These are phyloP conservation scores for Penicillium bovifimosum DNA, from an alignment of 495 filamentous ascomycete genomes.

Conservation along the genomic window DNA sequence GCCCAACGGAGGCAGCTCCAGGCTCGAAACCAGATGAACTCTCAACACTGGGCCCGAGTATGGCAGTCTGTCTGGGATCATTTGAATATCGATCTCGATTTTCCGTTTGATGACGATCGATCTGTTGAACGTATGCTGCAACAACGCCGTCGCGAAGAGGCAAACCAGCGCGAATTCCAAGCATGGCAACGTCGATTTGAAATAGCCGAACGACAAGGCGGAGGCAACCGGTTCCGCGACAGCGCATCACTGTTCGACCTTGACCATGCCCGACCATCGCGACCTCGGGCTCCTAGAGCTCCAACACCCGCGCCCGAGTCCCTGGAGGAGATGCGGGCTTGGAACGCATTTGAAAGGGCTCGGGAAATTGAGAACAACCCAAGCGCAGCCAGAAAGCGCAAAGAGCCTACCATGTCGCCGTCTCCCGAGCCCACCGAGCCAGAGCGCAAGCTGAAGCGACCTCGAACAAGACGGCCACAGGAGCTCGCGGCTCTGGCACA, in stretches of 20 bases:
- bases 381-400: constrained; percentile 61
- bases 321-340: constrained; percentile 74
- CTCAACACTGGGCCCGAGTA: constrained; percentile 57
- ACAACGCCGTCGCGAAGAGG: constrained; percentile 53
- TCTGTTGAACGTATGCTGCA: constrained; percentile 42
- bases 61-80: constrained; percentile 63
- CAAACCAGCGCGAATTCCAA: constrained; percentile 61
- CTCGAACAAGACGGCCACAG: constrained; percentile 58
- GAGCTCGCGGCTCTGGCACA: constrained; percentile 42
- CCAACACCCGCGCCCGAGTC: constrained; percentile 59
- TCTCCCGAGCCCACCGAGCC: constrained; percentile 56
- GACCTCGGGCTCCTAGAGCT: constrained; percentile 39
- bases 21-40: constrained; percentile 40
- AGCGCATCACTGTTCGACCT: constrained; percentile 50
- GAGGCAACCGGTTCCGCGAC: constrained; percentile 62
- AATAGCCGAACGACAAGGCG: constrained; percentile 74
- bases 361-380: constrained; percentile 58
- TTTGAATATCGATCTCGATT: constrained; percentile 78
- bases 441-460: constrained; percentile 76
- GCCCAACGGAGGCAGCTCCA: constrained; percentile 42
- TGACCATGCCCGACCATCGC: constrained; percentile 41
- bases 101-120: constrained; percentile 74
- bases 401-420: constrained; percentile 71
- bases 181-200: constrained; percentile 75
- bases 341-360: constrained; percentile 84